Evolutionary conservation across 2,329 filamentous ascomycete genomes (phyloP), one percentile per base, ranked within the genome.

Genomic region (Ceratocystis huliohia): DNA sequence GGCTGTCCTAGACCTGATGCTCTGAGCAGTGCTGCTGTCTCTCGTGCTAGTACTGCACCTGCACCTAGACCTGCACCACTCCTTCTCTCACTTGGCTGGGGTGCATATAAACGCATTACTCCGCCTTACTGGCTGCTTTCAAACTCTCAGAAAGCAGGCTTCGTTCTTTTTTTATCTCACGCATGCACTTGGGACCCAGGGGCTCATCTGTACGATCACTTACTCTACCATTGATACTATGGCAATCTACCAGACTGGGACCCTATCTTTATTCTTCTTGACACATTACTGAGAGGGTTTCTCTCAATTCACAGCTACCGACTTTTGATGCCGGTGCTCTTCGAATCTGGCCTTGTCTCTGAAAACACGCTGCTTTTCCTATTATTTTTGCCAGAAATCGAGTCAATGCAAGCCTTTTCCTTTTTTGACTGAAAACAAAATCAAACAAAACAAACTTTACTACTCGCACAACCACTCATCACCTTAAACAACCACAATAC

Each of bases 151-250:
- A 61, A 61, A 61, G 28, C 13, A 41, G 37, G 3, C 57, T n/a
- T 33, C 57, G 10, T 61, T 61, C 28, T 44, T 37, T 61, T 41
- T 61, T 61, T 33, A 61, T 61, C 37, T 3, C 20, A 33, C 48
- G 22, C 20, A 48, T 48, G 20, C 22, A 50, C 20, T 25, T 15
- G 48, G 37, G 37, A 41, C 37, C 48, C 20, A 53, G 48, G 48
- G 48, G 22, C 48, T 53, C 25, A 25, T 15, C 17, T 15, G 48
- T 25, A 5, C 28, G 1, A 10, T 53, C 48, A 53, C 25, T 15
- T 53, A 5, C 48, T 53, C 48, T 28, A 15, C 48, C 7, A 28
- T 15, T 53, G 20, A 25, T 28, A 53, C 48, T 53, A 28, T 25
- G 20, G 22, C 22, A 15, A 53, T 53, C 25, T 28, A 7, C 48